These are phyloP conservation scores for Leavenworthia alabamica DNA, from an alignment of 345 rosid species.

Conservation along the genomic window DNA sequence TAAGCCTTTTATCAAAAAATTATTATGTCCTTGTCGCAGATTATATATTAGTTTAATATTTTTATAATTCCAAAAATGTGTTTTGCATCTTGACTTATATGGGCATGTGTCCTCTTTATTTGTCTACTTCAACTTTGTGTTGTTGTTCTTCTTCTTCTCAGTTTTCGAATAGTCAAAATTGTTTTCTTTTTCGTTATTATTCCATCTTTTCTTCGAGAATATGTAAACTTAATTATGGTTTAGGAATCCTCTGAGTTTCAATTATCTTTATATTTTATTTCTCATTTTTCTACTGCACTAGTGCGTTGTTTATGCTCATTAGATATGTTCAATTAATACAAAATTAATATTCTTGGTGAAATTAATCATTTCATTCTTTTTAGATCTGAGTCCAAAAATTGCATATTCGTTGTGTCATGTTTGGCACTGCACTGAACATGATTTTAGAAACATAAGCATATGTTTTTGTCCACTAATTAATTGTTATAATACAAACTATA, in stretches of 20 bases:
- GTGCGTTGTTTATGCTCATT: conserved; percentile 7
- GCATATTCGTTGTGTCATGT: not conserved
- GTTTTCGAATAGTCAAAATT: not conserved
- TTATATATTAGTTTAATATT: not conserved
- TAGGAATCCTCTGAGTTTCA: not conserved
- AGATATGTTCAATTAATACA: not conserved
- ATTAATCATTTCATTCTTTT: not conserved
- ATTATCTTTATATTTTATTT: not conserved
- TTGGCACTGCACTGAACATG: not conserved
- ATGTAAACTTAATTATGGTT: not conserved
- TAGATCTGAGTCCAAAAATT: not conserved
- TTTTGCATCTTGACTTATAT: not conserved
- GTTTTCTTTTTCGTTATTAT: not conserved
- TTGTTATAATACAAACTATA: not conserved
- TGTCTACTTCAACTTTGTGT: not conserved
- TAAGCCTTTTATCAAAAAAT: no score
- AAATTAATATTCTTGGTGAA: not conserved
- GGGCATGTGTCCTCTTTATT: conserved; percentile 3
- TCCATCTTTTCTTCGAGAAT: not conserved
- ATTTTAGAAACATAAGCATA: not conserved
- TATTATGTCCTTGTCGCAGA: not conserved
- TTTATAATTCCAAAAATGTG: not conserved
- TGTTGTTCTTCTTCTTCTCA: conserved; percentile 8
- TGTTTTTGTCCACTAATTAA: not conserved
- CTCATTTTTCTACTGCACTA: not conserved